Percentiles rank a stretch among this genome's conserved stretches.
Evolutionary conservation across 2,329 filamentous ascomycete species (phyloP).

Genomic region (Colletotrichum neosansevieriae): DNA sequence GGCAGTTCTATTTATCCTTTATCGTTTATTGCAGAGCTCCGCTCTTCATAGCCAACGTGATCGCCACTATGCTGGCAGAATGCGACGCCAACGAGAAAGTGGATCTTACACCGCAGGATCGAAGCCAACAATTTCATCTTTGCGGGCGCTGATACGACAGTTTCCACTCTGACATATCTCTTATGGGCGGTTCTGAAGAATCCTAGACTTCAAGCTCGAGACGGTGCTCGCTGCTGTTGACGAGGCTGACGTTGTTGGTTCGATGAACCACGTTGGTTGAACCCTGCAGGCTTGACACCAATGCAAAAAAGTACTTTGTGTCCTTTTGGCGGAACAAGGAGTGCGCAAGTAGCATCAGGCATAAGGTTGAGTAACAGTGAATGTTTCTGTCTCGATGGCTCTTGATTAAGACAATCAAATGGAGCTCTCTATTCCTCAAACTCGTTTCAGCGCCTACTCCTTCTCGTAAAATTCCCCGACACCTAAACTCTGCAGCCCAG

Average conservation of each 20-base stretch:
- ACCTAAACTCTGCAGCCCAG: conserved; percentile 2
- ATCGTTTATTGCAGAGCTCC: no score
- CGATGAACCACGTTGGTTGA: conserved; percentile 6
- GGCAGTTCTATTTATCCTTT: no score
- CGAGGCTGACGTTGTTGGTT: background rate
- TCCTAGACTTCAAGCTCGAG: conserved; percentile 46
- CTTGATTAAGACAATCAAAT: no score
- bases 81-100: background rate
- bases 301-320: conserved; percentile 62
- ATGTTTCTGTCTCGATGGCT: no score
- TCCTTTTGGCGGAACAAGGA: conserved; percentile 54
- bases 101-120: conserved; percentile 39
- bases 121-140: conserved; percentile 60
- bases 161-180: conserved; percentile 61
- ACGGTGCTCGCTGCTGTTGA: conserved; percentile 46
- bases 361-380: no score
- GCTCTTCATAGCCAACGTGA: no score
- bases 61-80: background rate
- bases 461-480: background rate
- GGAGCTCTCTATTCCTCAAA: no score
- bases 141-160: conserved; percentile 65
- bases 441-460: no score
- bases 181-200: conserved; percentile 53
- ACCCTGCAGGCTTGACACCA: background rate
- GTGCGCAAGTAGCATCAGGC: no score